Evolutionary conservation across 352 stramenopile genomes (phyloP), one percentile per base, ranked within the genome.

Genomic region (Pythium periplocum): DNA sequence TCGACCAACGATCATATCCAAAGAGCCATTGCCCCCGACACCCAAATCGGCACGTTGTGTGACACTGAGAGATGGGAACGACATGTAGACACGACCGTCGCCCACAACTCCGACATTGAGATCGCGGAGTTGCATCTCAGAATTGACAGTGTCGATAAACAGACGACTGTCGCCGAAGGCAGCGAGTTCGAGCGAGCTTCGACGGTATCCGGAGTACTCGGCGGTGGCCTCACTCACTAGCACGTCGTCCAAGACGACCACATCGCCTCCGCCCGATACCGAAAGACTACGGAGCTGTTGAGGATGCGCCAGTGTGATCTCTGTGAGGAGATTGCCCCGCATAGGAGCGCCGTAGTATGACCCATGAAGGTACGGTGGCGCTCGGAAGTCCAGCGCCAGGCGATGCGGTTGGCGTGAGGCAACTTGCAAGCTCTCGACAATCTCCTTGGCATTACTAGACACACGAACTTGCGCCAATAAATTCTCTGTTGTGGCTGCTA

Each of bases 181-280:
- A 9, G 51, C 2, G 2, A 59, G 30, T 43, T 17, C 12, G 53
- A 41, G 26, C 42, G 43, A 44, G 7, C 43, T 6, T 41, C 41
- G 43, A 12, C 44, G 12, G 2, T 38, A 42, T 8, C 45, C 43
- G 4, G 5, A 0, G 6, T 11, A 38, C 34, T n/a, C 9, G 0
- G 5, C 11, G 4, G 8, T 11, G 6, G 47, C 41, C 9, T 17
- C 43, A 35, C 46, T 45, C n/a, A 47, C 42, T 1, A 59, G 17
- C 0, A 49, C 53, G 12, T 66, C 35, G 6, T 48, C 10, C 26
- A 11, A 43, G 32, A 66, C 45, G 34, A 59, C 53, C n/a, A 59
- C 53, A 50, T 55, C 38, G 31, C 53, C 44, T 6, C 58, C 17
- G 32, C 54, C 42, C 44, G 62, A 37, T 36, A 48, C 53, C 38